phyloP scores from a whole-genome alignment of 2,329 filamentous ascomycete species.

The Gliomastix tumulicola region DNA sequence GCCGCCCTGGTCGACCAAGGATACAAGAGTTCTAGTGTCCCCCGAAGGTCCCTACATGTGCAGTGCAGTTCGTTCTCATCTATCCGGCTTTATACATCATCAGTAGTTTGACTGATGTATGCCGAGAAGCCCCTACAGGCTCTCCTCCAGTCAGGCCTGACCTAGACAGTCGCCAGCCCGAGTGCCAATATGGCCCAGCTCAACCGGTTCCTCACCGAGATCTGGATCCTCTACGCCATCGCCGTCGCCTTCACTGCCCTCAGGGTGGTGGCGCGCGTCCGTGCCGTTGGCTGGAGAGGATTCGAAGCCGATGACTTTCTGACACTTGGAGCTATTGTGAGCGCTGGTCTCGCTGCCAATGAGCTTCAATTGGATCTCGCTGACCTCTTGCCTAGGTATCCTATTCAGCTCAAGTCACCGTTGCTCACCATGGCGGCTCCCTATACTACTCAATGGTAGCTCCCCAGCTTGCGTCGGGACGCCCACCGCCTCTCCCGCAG shows the following conservation, averaged over 20 bases:
- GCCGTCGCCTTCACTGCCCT: conserved; percentile 38
- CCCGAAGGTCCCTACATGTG: too few relatives aligned
- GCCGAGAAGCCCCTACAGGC: too few relatives aligned
- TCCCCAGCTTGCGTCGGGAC: not conserved
- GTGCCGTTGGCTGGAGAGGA: conserved; percentile 29
- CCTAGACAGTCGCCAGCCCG: too few relatives aligned
- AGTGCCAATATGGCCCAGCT: conserved; percentile 3
- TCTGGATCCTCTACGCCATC: conserved; percentile 31
- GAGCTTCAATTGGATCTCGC: not conserved
- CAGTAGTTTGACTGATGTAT: too few relatives aligned
- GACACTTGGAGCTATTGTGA: conserved; percentile 39
- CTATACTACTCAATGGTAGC: not conserved
- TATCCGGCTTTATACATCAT: too few relatives aligned
- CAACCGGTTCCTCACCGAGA: conserved; percentile 4
- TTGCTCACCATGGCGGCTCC: not conserved
- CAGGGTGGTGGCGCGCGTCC: conserved; percentile 35
- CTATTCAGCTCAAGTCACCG: not conserved
- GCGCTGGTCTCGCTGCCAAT: not conserved
- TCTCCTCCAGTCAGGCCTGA: too few relatives aligned
- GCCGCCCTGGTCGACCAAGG: too few relatives aligned
- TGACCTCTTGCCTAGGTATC: not conserved
- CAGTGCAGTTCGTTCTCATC: too few relatives aligned
- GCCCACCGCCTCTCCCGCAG: not conserved
- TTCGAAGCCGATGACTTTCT: conserved; percentile 46
- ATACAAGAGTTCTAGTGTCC: too few relatives aligned